These are phyloP conservation scores for Fusarium sp. DNA, from an alignment of 2,329 filamentous ascomycete species.

Conservation along the genomic window DNA sequence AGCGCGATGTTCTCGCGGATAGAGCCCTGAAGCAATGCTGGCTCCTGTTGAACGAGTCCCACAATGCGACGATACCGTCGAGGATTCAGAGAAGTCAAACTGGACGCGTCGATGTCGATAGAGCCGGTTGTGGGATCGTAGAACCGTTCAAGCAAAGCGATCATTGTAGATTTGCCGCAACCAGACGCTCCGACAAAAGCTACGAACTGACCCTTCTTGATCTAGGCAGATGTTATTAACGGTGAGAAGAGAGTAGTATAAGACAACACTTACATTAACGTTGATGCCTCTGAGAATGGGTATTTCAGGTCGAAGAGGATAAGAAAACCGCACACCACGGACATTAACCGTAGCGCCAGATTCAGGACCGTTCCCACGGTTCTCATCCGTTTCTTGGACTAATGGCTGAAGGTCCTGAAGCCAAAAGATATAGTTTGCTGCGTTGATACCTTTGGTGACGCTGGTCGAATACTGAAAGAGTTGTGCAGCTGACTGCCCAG, in stretches of 20 bases:
- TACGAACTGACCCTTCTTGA: constrained; percentile 59
- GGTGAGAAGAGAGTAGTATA: no score
- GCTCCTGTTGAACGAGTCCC: constrained; percentile 50
- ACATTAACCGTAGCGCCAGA: constrained; percentile 57
- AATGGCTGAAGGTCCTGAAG: constrained; percentile 54
- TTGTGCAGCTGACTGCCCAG: constrained; percentile 54
- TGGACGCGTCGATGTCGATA: constrained; percentile 59
- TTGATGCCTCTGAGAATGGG: constrained; percentile 56
- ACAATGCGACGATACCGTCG: constrained; percentile 63
- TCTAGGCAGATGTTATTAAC: no score
- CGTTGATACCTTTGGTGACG: constrained; percentile 62
- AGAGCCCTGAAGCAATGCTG: background rate
- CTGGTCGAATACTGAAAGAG: constrained; percentile 61
- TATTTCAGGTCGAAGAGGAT: constrained; percentile 60
- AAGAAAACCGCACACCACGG: constrained; percentile 69
- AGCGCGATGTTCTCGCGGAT: constrained; percentile 21
- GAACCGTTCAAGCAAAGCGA: constrained; percentile 62
- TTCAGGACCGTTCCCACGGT: constrained; percentile 52
- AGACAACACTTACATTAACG: constrained; percentile 36
- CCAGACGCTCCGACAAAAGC: constrained; percentile 65
- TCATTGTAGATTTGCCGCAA: constrained; percentile 70
- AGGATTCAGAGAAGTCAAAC: constrained; percentile 56
- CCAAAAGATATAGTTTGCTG: constrained; percentile 64
- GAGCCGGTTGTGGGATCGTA: constrained; percentile 57
- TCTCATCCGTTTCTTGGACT: constrained; percentile 56